phyloP scores from a whole-genome alignment of 352 stramenopile species.

The Globisporangium iwayamae region DNA sequence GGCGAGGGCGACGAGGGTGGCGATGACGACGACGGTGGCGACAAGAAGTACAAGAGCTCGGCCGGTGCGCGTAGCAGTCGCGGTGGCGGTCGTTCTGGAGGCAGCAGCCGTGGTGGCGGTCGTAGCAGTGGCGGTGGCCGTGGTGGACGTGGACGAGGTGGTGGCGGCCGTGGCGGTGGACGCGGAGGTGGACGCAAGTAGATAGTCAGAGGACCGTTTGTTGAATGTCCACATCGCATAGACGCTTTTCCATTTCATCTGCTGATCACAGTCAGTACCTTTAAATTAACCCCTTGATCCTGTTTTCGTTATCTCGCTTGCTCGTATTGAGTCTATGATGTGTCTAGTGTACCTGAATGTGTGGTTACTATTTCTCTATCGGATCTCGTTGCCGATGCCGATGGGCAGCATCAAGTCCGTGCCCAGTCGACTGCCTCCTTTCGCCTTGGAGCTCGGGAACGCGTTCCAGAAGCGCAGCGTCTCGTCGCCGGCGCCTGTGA shows the following conservation, averaged over 20 bases:
- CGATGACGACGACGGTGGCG: slow-evolving; percentile 28
- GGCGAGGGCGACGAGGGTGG: slow-evolving; percentile 48
- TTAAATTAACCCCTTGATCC: slow-evolving; percentile 10
- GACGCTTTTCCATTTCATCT: slow-evolving; percentile 2
- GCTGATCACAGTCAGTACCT: background rate
- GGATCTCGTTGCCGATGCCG: slow-evolving; percentile 52
- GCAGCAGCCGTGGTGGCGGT: slow-evolving; percentile 19
- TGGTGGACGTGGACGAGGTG: slow-evolving; percentile 16
- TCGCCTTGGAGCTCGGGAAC: slow-evolving; percentile 86
- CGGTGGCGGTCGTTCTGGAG: slow-evolving; percentile 13
- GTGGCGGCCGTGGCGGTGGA: slow-evolving; percentile 20
- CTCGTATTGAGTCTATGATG: slow-evolving; percentile 10
- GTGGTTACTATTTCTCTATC: slow-evolving; percentile 24
- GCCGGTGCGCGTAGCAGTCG: slow-evolving; percentile 41
- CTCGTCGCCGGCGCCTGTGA: slow-evolving; percentile 97
- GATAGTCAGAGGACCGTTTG: slow-evolving; percentile 18
- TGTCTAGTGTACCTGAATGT: slow-evolving; percentile 6
- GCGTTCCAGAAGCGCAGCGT: slow-evolving; percentile 98
- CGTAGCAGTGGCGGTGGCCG: slow-evolving; percentile 26
- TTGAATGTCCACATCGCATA: slow-evolving; percentile 1
- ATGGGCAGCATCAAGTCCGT: slow-evolving; percentile 56
- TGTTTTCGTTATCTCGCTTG: slow-evolving; percentile 10
- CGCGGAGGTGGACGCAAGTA: slow-evolving; percentile 38
- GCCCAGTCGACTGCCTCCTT: slow-evolving; percentile 43
- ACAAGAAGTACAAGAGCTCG: slow-evolving; percentile 74